These are phyloP conservation scores for Chrysoporthe puriensis DNA, from an alignment of 2,329 filamentous ascomycete genomes.

Conservation along the genomic window DNA sequence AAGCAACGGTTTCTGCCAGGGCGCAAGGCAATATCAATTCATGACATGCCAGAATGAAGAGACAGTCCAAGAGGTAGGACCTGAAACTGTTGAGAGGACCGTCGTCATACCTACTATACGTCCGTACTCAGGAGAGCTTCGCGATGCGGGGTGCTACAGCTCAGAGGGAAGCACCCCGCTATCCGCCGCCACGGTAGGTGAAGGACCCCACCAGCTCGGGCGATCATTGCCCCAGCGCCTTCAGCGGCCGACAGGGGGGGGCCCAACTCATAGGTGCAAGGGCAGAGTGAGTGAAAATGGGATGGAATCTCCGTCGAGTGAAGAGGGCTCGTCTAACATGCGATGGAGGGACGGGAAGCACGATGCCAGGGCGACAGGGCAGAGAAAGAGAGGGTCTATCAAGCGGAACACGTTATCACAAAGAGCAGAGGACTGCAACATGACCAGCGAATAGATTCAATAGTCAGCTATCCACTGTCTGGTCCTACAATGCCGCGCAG, in stretches of 20 bases:
- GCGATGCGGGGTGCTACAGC: conserved; percentile 18
- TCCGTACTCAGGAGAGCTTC: not conserved
- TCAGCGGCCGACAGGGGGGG: not conserved
- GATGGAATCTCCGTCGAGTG: too few species aligned
- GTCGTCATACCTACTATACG: not conserved
- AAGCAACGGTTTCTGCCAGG: not conserved
- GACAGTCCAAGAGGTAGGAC: not conserved
- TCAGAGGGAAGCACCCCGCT: conserved; percentile 20
- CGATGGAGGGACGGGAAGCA: not conserved
- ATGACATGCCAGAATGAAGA: not conserved
- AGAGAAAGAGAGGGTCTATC: not conserved
- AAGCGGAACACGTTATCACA: not conserved
- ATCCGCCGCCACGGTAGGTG: not conserved
- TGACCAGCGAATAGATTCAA: conserved; percentile 55
- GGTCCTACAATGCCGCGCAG: conserved; percentile 31
- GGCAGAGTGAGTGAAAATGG: not conserved
- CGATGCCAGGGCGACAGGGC: too few species aligned
- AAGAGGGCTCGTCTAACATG: too few species aligned
- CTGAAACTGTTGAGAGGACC: not conserved
- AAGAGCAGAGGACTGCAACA: not conserved
- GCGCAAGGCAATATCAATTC: not conserved
- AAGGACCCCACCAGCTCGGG: conserved; percentile 18
- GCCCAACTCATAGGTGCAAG: not conserved
- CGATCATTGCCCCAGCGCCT: conserved; percentile 16
- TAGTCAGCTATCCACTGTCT: conserved; percentile 50